phyloP scores from a whole-genome alignment of 2,329 filamentous ascomycete genomes.

The Amylocarpus encephaloides region DNA sequence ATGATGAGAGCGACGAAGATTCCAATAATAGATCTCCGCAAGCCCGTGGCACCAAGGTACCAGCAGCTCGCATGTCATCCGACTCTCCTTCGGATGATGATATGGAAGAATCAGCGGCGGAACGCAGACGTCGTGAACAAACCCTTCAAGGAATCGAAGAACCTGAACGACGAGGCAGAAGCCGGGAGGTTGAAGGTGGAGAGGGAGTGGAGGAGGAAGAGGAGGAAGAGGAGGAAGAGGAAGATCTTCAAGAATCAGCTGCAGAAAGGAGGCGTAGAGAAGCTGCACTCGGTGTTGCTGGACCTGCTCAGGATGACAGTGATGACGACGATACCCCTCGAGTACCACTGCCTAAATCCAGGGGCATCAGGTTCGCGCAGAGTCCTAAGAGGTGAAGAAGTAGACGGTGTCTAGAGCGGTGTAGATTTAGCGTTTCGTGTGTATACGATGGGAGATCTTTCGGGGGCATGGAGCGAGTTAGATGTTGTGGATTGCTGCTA shows the following conservation, averaged over 20 bases:
- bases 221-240: not conserved
- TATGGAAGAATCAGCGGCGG: slow-evolving; percentile 56
- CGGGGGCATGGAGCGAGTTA: no score
- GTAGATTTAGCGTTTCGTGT: no score
- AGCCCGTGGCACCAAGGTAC: not conserved
- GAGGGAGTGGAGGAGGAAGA: slow-evolving; percentile 45
- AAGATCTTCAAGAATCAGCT: slow-evolving; percentile 2
- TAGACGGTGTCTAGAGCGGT: not conserved
- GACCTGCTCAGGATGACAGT: slow-evolving; percentile 18
- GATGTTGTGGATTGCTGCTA: no score
- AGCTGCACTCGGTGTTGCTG: slow-evolving; percentile 60
- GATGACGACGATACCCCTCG: slow-evolving; percentile 29
- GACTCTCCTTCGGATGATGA: slow-evolving; percentile 11
- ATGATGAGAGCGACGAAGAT: slow-evolving; percentile 1
- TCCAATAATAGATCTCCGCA: not conserved
- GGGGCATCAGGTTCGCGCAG: slow-evolving; percentile 31
- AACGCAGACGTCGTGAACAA: slow-evolving; percentile 4
- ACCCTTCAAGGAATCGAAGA: slow-evolving; percentile 4
- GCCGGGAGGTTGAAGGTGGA: not conserved
- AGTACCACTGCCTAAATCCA: slow-evolving; percentile 25
- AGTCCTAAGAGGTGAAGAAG: slow-evolving; percentile 26
- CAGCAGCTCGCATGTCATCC: not conserved
- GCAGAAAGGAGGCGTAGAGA: slow-evolving; percentile 55
- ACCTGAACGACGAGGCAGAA: not conserved
- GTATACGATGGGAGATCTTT: no score